These are phyloP conservation scores for Sclerotinia sclerotiorum DNA, from an alignment of 2,329 filamentous ascomycete species.

Conservation along the genomic window DNA sequence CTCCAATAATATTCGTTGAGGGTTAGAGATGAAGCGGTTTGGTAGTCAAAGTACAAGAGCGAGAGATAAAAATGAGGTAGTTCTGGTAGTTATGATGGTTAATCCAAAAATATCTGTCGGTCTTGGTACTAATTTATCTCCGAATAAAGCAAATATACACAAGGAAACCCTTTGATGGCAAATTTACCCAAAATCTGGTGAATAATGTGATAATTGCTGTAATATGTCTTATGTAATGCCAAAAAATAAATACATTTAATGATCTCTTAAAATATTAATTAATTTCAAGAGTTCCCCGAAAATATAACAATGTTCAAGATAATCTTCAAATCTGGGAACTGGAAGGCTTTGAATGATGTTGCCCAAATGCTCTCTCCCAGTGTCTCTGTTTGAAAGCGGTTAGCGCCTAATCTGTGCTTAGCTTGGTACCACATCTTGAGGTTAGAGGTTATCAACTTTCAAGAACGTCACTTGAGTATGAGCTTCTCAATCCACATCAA, in stretches of 20 bases:
- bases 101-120: conserved; percentile 12
- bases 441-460: conserved; percentile 13
- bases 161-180: not conserved
- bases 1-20: not conserved
- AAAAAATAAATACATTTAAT: not conserved
- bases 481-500: conserved; percentile 29
- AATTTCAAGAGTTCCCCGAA: not conserved
- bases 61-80: not conserved
- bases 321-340: not conserved
- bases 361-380: too few relatives aligned
- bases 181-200: not conserved
- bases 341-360: not conserved
- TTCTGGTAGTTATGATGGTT: not conserved
- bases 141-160: conserved; percentile 17
- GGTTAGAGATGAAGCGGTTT: not conserved
- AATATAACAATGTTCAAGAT: not conserved
- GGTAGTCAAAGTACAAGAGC: conserved; percentile 2
- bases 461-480: conserved; percentile 22
- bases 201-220: too few relatives aligned
- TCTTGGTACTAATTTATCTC: conserved; percentile 15
- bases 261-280: not conserved
- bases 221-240: not conserved
- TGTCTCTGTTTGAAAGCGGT: not conserved
- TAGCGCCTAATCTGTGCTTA: conserved; percentile 16
- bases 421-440: conserved; percentile 14